Evolutionary conservation across 257 asterid species (phyloP).

Genomic region (Perilla frutescens): DNA sequence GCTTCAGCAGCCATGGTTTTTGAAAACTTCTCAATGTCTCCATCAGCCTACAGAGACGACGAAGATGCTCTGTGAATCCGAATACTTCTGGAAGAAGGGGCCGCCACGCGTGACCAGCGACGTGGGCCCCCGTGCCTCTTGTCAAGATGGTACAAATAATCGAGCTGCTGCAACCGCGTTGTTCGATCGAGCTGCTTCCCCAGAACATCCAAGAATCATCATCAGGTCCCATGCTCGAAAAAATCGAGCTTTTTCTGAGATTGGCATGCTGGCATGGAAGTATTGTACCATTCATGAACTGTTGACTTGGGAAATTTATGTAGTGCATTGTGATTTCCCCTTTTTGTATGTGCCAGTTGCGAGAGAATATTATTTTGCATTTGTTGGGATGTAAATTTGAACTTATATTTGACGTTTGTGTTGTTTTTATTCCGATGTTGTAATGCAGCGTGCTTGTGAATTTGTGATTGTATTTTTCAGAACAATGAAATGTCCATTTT

Average conservation of each 20-base stretch:
- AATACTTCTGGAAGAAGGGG: neutral
- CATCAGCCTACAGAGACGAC: conserved; percentile 9
- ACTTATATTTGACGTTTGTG: conserved; percentile 20
- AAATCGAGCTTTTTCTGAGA: neutral
- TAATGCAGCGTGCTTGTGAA: conserved; percentile 37
- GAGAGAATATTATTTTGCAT: conserved; percentile 24
- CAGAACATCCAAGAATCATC: neutral
- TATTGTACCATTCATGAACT: conserved; percentile 11
- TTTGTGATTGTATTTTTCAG: conserved; percentile 29
- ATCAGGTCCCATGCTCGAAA: conserved; percentile 10
- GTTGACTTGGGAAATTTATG: conserved; percentile 11
- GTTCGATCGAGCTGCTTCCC: neutral
- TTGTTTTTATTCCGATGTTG: conserved; percentile 32
- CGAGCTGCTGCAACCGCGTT: neutral
- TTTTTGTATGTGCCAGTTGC: conserved; percentile 6
- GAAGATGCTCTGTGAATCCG: neutral
- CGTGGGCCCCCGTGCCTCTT: neutral
- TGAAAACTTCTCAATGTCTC: neutral
- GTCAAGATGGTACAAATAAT: no score
- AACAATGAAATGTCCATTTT: conserved; percentile 34
- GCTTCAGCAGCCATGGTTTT: neutral
- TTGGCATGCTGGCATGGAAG: conserved; percentile 13
- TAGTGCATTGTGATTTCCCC: neutral
- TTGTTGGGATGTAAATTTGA: conserved; percentile 33
- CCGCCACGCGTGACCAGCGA: conserved; percentile 7